A percentile compares a stretch with the other conserved stretches of the same genome.
Conservation (phyloP, 768 basidiomycete genomes). For the Pulveroboletus sp. region DNA sequence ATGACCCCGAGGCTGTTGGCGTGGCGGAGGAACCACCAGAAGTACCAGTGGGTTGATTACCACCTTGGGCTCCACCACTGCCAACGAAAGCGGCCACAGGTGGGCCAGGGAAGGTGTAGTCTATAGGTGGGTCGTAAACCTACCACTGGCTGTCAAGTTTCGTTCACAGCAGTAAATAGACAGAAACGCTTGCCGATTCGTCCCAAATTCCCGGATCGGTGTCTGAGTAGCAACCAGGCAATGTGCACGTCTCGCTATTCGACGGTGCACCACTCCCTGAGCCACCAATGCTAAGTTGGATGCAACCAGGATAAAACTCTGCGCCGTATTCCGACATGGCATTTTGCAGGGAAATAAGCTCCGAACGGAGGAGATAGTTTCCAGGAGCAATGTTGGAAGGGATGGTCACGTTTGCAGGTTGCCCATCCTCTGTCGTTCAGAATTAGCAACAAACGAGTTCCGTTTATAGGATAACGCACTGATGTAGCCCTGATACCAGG, state of each 20-base stretch:
- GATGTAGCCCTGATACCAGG: conserved; percentile 52
- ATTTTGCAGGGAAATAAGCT: conserved; percentile 74
- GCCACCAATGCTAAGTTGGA: conserved; percentile 30
- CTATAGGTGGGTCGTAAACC: conserved; percentile 31
- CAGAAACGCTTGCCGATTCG: conserved; percentile 34
- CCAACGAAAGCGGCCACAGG: conserved; percentile 42
- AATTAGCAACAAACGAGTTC: not conserved
- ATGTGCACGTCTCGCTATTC: conserved; percentile 41
- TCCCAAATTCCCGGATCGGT: conserved; percentile 67
- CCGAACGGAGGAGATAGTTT: conserved; percentile 73
- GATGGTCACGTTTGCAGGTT: conserved; percentile 39
- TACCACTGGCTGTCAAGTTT: conserved; percentile 3
- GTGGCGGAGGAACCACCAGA: conserved; percentile 13
- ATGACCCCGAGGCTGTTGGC: conserved; percentile 2
- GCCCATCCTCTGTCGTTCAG: conserved; percentile 33
- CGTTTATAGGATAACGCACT: conserved; percentile 35
- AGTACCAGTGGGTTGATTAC: conserved; percentile 23
- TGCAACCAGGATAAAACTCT: conserved; percentile 32
- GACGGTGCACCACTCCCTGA: conserved; percentile 19
- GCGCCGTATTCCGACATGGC: conserved; percentile 57
- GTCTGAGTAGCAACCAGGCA: conserved; percentile 74
- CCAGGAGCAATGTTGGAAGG: conserved; percentile 58
- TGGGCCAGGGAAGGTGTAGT: conserved; percentile 57
- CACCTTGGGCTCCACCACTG: conserved; percentile 9
- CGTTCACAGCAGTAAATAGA: not conserved